Percentiles rank a stretch among this genome's conserved stretches.
Evolutionary conservation across 169 alveolate species (phyloP).

Genomic region (Cryptosporidium felis): DNA sequence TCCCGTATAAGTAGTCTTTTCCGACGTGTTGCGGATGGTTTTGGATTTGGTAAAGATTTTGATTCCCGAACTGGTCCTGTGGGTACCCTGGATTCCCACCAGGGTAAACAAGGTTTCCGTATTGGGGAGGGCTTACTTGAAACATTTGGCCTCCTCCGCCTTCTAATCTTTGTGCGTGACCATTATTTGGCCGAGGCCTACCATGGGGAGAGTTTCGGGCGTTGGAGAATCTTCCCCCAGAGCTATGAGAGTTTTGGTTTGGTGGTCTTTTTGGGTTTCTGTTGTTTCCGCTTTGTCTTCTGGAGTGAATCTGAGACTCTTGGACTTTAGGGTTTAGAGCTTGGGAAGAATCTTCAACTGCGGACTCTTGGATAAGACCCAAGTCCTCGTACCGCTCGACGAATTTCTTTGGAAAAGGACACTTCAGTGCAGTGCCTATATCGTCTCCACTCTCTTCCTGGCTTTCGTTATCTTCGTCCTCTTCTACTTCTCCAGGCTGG

Average conservation of each 20-base stretch:
- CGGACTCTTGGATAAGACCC: constrained; percentile 36
- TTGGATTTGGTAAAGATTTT: too few species aligned
- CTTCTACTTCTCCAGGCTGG: background rate
- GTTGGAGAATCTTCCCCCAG: background rate
- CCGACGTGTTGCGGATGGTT: too few species aligned
- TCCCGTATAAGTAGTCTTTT: too few species aligned
- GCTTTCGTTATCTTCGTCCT: constrained; percentile 20
- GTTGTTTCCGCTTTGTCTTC: background rate
- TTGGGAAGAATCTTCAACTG: constrained; percentile 9
- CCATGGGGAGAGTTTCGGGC: too few species aligned
- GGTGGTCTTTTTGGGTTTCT: background rate
- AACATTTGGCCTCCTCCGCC: too few species aligned
- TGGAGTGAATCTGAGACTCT: background rate
- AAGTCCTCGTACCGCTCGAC: constrained; percentile 28
- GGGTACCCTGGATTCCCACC: too few species aligned
- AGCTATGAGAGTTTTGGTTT: background rate
- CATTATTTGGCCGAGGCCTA: too few species aligned
- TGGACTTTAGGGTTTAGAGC: background rate
- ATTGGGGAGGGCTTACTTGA: too few species aligned
- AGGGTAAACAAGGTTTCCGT: too few species aligned
- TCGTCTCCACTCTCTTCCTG: constrained; percentile 41
- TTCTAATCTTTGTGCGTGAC: too few species aligned
- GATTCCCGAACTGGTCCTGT: too few species aligned
- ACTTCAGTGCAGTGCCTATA: background rate
- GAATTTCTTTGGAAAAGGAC: background rate